phyloP scores from a whole-genome alignment of 2,329 filamentous ascomycete species.

The Phaeosphaeria sp. region DNA sequence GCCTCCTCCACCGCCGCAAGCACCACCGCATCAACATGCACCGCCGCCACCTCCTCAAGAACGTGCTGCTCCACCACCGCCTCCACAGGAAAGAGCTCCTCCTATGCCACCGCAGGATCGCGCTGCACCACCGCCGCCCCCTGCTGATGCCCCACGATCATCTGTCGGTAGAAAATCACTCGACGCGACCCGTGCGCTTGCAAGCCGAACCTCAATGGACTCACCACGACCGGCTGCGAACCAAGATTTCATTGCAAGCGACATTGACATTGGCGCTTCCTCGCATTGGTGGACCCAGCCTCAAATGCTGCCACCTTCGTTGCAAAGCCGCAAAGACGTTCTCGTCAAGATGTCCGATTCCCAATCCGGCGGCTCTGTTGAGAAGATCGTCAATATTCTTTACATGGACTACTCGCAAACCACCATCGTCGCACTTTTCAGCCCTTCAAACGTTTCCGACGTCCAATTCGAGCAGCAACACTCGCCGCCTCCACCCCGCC shows the following conservation, averaged over 20 bases:
- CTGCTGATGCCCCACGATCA: constrained; percentile 52
- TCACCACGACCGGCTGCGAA: constrained; percentile 72
- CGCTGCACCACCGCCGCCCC: constrained; percentile 36
- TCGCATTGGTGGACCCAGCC: constrained; percentile 89
- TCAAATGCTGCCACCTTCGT: constrained; percentile 77
- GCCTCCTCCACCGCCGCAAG: constrained; percentile 46
- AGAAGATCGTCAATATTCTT: constrained; percentile 84
- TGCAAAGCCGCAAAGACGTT: constrained; percentile 84
- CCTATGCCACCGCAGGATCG: constrained; percentile 51
- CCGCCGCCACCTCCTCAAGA: constrained; percentile 49
- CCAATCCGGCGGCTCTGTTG: constrained; percentile 74
- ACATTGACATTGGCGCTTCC: constrained; percentile 77
- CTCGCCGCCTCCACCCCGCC: constrained; percentile 78
- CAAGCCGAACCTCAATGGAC: constrained; percentile 73
- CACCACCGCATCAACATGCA: constrained; percentile 40
- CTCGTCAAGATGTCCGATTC: constrained; percentile 83
- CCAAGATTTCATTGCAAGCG: constrained; percentile 84
- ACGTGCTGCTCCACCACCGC: constrained; percentile 47
- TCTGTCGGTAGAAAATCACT: constrained; percentile 64
- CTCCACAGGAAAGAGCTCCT: constrained; percentile 48
- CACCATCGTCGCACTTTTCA: constrained; percentile 80
- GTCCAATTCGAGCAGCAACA: constrained; percentile 84
- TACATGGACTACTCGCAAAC: constrained; percentile 98
- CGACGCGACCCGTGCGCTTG: constrained; percentile 65
- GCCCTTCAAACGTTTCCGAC: constrained; percentile 75